Evolutionary conservation across 225 moss, liverwort and hornwort genomes (phyloP).

Genomic region (Antitrichia curtipendula): DNA sequence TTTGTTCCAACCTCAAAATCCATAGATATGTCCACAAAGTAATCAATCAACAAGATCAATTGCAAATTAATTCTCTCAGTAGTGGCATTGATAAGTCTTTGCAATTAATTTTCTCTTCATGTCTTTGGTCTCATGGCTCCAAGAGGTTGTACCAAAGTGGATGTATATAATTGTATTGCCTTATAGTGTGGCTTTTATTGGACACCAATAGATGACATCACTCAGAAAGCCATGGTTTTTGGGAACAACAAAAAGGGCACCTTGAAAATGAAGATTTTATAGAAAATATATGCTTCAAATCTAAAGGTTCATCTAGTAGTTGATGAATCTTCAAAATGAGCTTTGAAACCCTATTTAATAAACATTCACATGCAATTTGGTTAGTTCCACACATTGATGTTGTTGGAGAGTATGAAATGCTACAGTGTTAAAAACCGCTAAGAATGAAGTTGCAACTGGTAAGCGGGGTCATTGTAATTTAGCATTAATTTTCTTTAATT

Average conservation of each 20-base stretch:
- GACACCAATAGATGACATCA: background rate
- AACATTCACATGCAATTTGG: too few relatives aligned
- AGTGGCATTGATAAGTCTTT: background rate
- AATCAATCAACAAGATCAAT: too few relatives aligned
- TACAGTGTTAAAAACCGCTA: too few relatives aligned
- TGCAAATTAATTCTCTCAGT: too few relatives aligned
- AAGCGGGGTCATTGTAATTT: too few relatives aligned
- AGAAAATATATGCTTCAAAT: background rate
- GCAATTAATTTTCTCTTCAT: background rate
- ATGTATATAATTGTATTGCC: background rate
- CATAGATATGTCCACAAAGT: too few relatives aligned
- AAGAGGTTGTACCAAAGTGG: accelerated
- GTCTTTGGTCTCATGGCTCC: accelerated
- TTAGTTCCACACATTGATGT: too few relatives aligned
- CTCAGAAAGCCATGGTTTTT: background rate
- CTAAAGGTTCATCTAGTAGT: accelerated
- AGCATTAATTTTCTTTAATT: too few relatives aligned
- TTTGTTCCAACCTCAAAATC: background rate
- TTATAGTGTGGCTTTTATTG: too few relatives aligned
- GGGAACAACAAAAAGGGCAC: accelerated
- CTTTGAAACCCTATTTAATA: background rate
- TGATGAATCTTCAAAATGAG: background rate
- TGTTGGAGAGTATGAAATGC: too few relatives aligned
- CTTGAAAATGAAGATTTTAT: background rate
- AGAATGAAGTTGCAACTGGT: too few relatives aligned